Evolutionary conservation across 2,329 filamentous ascomycete species (phyloP).

Genomic region (Fusarium concolor): DNA sequence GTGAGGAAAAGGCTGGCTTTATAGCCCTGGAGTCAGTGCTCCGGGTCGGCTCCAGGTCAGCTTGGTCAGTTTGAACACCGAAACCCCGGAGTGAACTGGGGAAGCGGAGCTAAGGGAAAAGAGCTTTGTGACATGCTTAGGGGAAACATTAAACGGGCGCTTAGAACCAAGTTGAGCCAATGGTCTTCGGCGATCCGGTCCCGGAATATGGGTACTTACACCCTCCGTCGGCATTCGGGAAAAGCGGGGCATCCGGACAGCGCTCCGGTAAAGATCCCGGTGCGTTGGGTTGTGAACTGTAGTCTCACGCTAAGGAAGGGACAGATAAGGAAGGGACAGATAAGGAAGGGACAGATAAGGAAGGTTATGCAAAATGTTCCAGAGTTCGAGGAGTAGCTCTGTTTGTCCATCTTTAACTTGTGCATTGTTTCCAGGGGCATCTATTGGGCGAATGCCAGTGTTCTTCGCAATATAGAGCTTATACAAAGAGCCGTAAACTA

Average conservation of each 20-base stretch:
- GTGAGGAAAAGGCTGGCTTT: not conserved
- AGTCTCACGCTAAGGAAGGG: too few relatives aligned
- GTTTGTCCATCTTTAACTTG: not conserved
- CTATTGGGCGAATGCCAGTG: not conserved
- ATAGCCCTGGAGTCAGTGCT: not conserved
- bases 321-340: not conserved
- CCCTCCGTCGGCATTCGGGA: slow-evolving; percentile 14
- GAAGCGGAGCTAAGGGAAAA: not conserved
- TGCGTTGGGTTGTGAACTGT: not conserved
- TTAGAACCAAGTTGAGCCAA: not conserved
- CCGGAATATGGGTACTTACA: slow-evolving; percentile 9
- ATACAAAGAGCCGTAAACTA: too few relatives aligned
- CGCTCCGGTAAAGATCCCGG: not conserved
- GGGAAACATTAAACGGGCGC: not conserved
- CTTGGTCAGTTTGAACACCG: not conserved
- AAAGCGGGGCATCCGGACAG: not conserved
- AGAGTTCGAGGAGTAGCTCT: fast-evolving
- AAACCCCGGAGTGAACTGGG: not conserved
- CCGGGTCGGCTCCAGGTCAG: not conserved
- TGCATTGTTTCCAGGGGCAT: not conserved
- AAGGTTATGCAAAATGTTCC: not conserved
- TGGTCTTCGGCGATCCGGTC: not conserved
- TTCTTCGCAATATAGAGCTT: not conserved
- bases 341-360: too few relatives aligned
- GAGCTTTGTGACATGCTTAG: not conserved